Percentiles rank a stretch among this genome's conserved stretches.
Conservation (phyloP, 2,329 filamentous ascomycete species). For the Fusarium coicis region DNA sequence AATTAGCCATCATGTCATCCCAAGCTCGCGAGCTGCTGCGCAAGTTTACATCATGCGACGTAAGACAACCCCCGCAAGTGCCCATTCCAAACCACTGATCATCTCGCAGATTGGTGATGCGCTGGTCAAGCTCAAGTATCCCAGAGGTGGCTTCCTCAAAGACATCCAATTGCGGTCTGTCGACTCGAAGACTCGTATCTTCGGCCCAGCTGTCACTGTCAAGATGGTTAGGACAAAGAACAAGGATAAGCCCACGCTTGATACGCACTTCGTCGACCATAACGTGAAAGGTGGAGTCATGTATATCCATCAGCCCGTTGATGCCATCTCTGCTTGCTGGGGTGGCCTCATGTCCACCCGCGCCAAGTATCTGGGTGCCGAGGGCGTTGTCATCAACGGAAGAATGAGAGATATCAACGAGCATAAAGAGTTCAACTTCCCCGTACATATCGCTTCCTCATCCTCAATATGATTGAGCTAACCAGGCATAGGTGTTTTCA, state of each 20-base stretch:
- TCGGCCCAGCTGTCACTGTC: conserved; percentile 46
- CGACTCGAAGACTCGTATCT: conserved; percentile 23
- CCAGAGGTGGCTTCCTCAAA: conserved; percentile 42
- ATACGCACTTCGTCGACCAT: conserved; percentile 45
- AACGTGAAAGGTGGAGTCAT: conserved; percentile 40
- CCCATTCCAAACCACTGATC: not conserved
- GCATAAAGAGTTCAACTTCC: conserved; percentile 39
- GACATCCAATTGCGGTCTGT: conserved; percentile 42
- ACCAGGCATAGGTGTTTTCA: conserved; percentile 41
- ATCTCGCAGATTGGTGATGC: conserved; percentile 34
- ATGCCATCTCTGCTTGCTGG: conserved; percentile 44
- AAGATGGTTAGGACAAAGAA: conserved; percentile 33
- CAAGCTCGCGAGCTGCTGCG: not conserved
- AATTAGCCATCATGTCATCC: not conserved
- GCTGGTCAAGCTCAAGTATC: conserved; percentile 45
- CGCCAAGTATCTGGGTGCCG: conserved; percentile 41
- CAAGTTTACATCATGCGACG: not conserved
- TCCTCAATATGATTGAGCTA: not conserved
- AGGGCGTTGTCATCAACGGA: conserved; percentile 45
- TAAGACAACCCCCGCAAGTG: not conserved
- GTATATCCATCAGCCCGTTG: conserved; percentile 46
- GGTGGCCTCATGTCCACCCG: conserved; percentile 47
- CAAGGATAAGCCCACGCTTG: conserved; percentile 20
- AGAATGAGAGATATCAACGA: conserved; percentile 46
- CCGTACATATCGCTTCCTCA: not conserved